Conservation (phyloP, 2,329 filamentous ascomycete species). For the Tolypocladium amazonense region DNA sequence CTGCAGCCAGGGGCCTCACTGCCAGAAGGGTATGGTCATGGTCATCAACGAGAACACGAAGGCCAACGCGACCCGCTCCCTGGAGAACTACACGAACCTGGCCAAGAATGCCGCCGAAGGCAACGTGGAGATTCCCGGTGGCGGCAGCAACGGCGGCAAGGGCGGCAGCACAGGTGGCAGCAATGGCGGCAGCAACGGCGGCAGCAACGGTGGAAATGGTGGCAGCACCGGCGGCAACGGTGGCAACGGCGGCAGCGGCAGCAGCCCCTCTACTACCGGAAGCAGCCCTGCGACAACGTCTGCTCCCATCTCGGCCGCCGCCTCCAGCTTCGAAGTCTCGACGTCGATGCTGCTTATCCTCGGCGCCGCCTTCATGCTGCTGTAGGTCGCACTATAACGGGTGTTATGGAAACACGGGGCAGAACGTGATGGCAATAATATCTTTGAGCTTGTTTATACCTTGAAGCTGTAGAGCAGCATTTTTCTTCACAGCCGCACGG, state of each 20-base stretch:
- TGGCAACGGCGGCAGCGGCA: neutral
- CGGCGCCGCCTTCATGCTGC: slow-evolving; percentile 32
- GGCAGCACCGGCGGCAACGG: slow-evolving; percentile 2
- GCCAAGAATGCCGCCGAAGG: slow-evolving; percentile 19
- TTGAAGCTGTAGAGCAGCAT: neutral
- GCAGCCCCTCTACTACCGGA: neutral
- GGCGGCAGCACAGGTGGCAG: slow-evolving; percentile 10
- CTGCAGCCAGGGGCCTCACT: slow-evolving; percentile 66
- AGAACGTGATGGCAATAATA: neutral
- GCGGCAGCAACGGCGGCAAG: slow-evolving; percentile 5
- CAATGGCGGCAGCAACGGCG: slow-evolving; percentile 4
- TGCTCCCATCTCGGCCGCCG: slow-evolving; percentile 9
- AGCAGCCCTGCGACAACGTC: slow-evolving; percentile 6
- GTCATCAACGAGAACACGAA: slow-evolving; percentile 59
- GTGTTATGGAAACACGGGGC: neutral
- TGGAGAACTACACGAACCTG: slow-evolving; percentile 35
- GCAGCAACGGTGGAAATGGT: slow-evolving; percentile 4
- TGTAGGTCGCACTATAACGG: slow-evolving; percentile 9
- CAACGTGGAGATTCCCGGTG: slow-evolving; percentile 11
- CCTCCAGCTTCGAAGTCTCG: slow-evolving; percentile 25
- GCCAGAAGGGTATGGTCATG: slow-evolving; percentile 64
- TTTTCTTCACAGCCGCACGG: neutral
- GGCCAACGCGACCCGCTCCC: slow-evolving; percentile 40
- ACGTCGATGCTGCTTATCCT: slow-evolving; percentile 31
- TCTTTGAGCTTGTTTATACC: neutral